Conservation (phyloP, 495 filamentous ascomycete species). For the Aspergillus homomorphus region DNA sequence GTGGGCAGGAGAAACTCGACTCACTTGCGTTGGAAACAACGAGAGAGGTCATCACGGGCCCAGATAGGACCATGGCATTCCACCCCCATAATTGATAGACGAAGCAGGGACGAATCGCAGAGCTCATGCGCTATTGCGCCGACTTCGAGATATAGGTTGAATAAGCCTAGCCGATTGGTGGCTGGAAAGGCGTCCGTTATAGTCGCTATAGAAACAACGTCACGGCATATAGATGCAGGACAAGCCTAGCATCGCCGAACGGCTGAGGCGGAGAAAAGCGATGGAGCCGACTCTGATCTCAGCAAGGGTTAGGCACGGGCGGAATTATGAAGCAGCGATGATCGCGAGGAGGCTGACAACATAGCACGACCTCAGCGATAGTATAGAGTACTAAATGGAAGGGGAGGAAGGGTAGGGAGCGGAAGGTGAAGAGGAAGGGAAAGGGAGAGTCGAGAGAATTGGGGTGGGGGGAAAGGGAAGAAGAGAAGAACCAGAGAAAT, state of each 20-base stretch:
- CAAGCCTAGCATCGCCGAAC: slow-evolving; percentile 29
- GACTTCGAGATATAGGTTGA: background rate
- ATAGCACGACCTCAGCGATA: background rate
- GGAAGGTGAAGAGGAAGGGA: slow-evolving; percentile 4
- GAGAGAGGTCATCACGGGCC: slow-evolving; percentile 82
- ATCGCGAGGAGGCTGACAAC: background rate
- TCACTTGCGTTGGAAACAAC: slow-evolving; percentile 87
- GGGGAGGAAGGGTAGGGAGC: background rate
- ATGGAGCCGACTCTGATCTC: slow-evolving; percentile 3
- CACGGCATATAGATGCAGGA: slow-evolving; percentile 14
- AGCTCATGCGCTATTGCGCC: slow-evolving; percentile 9
- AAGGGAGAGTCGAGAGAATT: slow-evolving; percentile 1
- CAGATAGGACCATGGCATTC: slow-evolving; percentile 79
- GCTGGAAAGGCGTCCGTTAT: slow-evolving; percentile 9
- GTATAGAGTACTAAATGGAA: slow-evolving; percentile 7
- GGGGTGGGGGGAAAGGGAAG: slow-evolving; percentile 3
- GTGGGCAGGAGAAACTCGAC: slow-evolving; percentile 21
- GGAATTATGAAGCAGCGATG: background rate
- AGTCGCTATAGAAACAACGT: background rate
- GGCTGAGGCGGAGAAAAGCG: slow-evolving; percentile 11
- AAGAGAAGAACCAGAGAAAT: slow-evolving; percentile 1
- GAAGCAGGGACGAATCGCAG: background rate
- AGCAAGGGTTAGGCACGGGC: background rate
- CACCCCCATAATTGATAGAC: slow-evolving; percentile 53
- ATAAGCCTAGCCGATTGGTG: background rate